Evolutionary conservation across 352 stramenopile species (phyloP).

Genomic region (Globisporangium sylvaticum): DNA sequence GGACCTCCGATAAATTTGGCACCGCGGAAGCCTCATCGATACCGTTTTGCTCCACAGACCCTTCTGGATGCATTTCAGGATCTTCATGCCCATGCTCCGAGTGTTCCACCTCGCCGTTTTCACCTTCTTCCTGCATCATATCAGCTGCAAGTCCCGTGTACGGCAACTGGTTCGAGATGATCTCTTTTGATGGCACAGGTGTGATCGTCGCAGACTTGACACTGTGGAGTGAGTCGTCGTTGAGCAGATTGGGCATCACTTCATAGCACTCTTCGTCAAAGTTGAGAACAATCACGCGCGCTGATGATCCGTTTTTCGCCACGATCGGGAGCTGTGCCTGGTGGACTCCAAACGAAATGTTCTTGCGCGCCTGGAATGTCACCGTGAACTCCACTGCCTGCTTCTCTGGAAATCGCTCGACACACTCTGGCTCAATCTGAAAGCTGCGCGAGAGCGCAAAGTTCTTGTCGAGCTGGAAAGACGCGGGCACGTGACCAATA

Average conservation of each 20-base stretch:
- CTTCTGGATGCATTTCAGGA: background rate
- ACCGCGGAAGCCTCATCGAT: background rate
- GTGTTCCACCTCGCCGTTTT: background rate
- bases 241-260: slow-evolving; percentile 22
- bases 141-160: slow-evolving; percentile 4
- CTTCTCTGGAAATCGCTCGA: slow-evolving; percentile 90
- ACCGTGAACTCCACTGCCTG: slow-evolving; percentile 87
- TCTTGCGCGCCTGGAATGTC: slow-evolving; percentile 89
- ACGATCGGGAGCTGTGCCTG: slow-evolving; percentile 81
- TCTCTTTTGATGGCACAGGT: slow-evolving; percentile 3
- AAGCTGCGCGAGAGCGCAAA: slow-evolving; percentile 84
- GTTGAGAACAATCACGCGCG: slow-evolving; percentile 52
- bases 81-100: background rate
- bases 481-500: slow-evolving; percentile 77
- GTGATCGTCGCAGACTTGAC: slow-evolving; percentile 8
- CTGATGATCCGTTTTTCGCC: slow-evolving; percentile 83
- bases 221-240: slow-evolving; percentile 9
- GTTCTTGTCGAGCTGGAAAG: slow-evolving; percentile 92
- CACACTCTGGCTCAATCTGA: slow-evolving; percentile 90
- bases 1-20: background rate
- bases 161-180: slow-evolving; percentile 8
- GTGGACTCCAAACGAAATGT: slow-evolving; percentile 71
- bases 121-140: slow-evolving; percentile 8
- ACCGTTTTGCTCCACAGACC: background rate
- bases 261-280: slow-evolving; percentile 79